Evolutionary conservation across 352 stramenopile genomes (phyloP).

Genomic region (Pythium apleroticum): DNA sequence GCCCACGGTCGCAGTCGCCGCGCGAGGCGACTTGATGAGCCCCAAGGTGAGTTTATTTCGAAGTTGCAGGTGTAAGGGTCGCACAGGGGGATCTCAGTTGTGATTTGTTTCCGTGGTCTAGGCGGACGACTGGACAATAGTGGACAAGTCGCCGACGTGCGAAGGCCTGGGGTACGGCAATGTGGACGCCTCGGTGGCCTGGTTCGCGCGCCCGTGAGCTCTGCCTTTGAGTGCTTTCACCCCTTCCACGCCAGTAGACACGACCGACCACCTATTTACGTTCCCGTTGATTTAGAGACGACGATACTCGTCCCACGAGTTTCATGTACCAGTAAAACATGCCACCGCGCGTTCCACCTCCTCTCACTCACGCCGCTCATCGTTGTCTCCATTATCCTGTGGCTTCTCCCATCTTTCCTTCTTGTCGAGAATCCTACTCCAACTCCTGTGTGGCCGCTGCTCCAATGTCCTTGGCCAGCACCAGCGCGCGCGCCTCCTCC

Average conservation of each 20-base stretch:
- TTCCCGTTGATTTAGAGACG: conserved; percentile 3
- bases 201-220: conserved; percentile 22
- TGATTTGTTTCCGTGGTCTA: conserved; percentile 20
- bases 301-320: conserved; percentile 3
- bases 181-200: conserved; percentile 17
- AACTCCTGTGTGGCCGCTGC: conserved; percentile 10
- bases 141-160: conserved; percentile 79
- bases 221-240: background rate
- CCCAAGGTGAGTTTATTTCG: conserved; percentile 41
- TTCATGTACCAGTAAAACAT: conserved; percentile 5
- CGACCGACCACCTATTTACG: background rate
- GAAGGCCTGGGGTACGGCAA: conserved; percentile 29
- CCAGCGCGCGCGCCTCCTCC: conserved; percentile 21
- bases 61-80: background rate
- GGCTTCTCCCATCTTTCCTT: background rate
- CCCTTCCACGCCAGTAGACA: background rate
- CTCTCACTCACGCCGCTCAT: background rate
- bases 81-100: conserved; percentile 6
- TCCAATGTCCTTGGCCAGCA: conserved; percentile 28
- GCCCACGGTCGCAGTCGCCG: conserved; percentile 31
- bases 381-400: background rate
- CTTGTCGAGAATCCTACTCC: conserved; percentile 4
- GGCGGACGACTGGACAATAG: conserved; percentile 72
- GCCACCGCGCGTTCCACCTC: background rate
- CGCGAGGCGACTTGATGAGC: conserved; percentile 38